Evolutionary conservation across 2,329 filamentous ascomycete species (phyloP).

Genomic region (Arachnopeziza araneosa): DNA sequence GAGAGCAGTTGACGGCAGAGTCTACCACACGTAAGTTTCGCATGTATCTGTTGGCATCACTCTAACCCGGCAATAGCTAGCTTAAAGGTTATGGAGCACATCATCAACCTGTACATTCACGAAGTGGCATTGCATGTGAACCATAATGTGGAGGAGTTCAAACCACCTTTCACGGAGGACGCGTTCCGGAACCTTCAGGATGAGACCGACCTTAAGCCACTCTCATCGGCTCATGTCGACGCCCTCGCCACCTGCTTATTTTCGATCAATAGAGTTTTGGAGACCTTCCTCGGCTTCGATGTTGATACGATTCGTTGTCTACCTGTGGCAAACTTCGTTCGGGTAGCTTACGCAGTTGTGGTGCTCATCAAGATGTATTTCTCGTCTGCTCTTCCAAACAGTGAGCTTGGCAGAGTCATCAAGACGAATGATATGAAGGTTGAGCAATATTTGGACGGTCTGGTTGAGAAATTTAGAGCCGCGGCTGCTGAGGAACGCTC

Average conservation of each 20-base stretch:
- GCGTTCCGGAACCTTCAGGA: slow-evolving; percentile 16
- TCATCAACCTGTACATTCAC: slow-evolving; percentile 52
- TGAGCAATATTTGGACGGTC: slow-evolving; percentile 61
- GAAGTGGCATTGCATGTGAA: slow-evolving; percentile 54
- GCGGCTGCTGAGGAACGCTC: slow-evolving; percentile 59
- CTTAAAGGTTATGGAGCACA: slow-evolving; percentile 46
- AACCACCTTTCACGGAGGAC: slow-evolving; percentile 31
- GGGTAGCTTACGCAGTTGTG: slow-evolving; percentile 50
- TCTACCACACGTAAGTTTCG: slow-evolving; percentile 26
- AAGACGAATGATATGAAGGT: slow-evolving; percentile 60
- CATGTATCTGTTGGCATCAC: neutral
- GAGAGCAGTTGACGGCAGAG: slow-evolving; percentile 36
- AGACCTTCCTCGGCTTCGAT: slow-evolving; percentile 44
- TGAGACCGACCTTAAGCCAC: slow-evolving; percentile 11
- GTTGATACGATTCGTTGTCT: slow-evolving; percentile 42
- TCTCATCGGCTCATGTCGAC: slow-evolving; percentile 39
- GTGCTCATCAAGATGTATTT: slow-evolving; percentile 57
- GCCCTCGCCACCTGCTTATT: slow-evolving; percentile 47
- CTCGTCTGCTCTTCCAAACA: slow-evolving; percentile 54
- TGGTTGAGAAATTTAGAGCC: slow-evolving; percentile 62
- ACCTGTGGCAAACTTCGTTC: slow-evolving; percentile 45
- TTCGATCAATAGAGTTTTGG: slow-evolving; percentile 48
- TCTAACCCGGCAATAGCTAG: slow-evolving; percentile 32
- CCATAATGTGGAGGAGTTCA: slow-evolving; percentile 48
- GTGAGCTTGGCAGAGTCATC: slow-evolving; percentile 65